Base-by-base conservation (phyloP, 2,329 filamentous ascomycete species). In the Podosphaera xanthii region DNA sequence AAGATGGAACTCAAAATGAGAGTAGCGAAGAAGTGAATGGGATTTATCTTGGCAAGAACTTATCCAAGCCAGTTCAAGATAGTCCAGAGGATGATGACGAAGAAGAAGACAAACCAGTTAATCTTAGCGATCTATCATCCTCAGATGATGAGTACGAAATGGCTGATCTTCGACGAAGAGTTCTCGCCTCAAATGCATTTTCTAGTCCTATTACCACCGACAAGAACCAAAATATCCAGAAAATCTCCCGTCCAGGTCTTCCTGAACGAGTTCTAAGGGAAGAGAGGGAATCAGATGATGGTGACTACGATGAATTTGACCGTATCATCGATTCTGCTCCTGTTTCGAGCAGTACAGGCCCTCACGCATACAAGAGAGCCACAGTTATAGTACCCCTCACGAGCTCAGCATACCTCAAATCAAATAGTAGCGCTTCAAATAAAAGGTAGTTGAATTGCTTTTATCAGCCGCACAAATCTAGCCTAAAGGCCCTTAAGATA, bases 121-220 rank as follows among this genome's bases (percentile, higher is more conserved):
- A 92, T 65, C 83, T 82, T 0, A 90, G 84, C 66, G 83, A 80
- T 59, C 78, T 94, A 53, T 88, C 88, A 8, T 85, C 89, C 59
- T 89, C 60, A 81, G 80, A 38, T 87, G 84, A 95, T 60, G 88
- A 94, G 65, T 73, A 75, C 58, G 83, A 89, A 68, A 97, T 97
- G 90, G 90, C 87, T 42, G 90, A 94, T 67, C 83, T 98, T 58
- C 80, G 92, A 56, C 82, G 85, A 59, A 87, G 87, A 65, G 88
- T 97, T n/a, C 78, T 98, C 1, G 86, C 84, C 5, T 95, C 91
- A 5, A 96, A 91, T 68, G 81, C 89, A 0, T 98, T 98, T 67
- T 74, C 84, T 49, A 86, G 86, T 63, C 72, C 77, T 8, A 67
- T 72, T 53, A 66, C 68, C 57, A 68, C 70, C 8, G 70, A 71